Evolutionary conservation across 1,284 basidiomycete genomes (phyloP).

Genomic region (Tranzscheliella williamsii): DNA sequence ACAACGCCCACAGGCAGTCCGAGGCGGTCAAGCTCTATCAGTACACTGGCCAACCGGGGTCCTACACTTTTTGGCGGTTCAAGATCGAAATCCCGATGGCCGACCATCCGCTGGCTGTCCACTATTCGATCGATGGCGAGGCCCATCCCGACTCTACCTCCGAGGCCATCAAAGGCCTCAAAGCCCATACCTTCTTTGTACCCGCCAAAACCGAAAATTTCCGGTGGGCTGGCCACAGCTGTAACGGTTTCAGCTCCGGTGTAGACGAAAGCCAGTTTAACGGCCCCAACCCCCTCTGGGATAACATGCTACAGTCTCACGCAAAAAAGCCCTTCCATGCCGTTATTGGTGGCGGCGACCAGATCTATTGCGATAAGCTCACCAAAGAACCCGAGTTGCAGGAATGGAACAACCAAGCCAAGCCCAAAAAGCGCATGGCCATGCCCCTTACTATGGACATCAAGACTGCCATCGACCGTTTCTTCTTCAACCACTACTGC

Average conservation of each 20-base stretch:
- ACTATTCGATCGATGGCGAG: constrained; percentile 66
- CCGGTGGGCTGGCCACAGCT: constrained; percentile 83
- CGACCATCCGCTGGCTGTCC: constrained; percentile 74
- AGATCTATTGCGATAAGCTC: constrained; percentile 53
- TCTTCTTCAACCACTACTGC: constrained; percentile 75
- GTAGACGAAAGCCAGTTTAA: constrained; percentile 63
- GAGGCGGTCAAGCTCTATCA: constrained; percentile 78
- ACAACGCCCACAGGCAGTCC: constrained; percentile 23
- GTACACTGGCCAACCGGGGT: constrained; percentile 71
- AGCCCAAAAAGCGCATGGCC: constrained; percentile 69
- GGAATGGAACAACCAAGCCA: constrained; percentile 76
- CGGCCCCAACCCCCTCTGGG: constrained; percentile 73
- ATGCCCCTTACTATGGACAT: constrained; percentile 76
- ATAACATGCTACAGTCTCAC: constrained; percentile 82
- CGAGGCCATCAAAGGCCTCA: constrained; percentile 55
- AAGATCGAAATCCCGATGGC: constrained; percentile 79
- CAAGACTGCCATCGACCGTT: constrained; percentile 75
- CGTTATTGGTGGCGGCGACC: constrained; percentile 71
- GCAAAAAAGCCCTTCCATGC: constrained; percentile 79
- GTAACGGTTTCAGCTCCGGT: constrained; percentile 66
- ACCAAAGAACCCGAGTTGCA: constrained; percentile 65
- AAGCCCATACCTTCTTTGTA: constrained; percentile 78
- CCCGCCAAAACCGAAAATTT: constrained; percentile 83
- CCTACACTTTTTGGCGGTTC: constrained; percentile 93
- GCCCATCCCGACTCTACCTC: constrained; percentile 39